Conservation (phyloP, 805 yeast genomes). For the Grigorovia jiainica region DNA sequence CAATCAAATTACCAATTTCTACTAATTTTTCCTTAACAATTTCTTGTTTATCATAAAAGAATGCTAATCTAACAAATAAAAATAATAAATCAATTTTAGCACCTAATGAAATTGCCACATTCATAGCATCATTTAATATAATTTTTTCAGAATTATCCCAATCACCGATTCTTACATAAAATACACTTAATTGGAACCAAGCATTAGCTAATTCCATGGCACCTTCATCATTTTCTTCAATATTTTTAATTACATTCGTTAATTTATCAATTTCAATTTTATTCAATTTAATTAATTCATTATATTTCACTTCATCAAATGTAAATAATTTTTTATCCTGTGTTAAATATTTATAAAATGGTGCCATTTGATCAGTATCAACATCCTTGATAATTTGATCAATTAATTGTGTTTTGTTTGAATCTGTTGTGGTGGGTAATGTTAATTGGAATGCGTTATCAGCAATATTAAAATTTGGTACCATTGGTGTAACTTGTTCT, state of each 20-base stretch:
- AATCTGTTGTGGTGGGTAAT: slow-evolving; percentile 18
- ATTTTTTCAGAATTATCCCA: slow-evolving; percentile 57
- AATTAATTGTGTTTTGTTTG: slow-evolving; percentile 26
- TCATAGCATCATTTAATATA: slow-evolving; percentile 48
- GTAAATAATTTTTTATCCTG: slow-evolving; percentile 31
- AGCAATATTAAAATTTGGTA: slow-evolving; percentile 80
- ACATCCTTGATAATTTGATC: slow-evolving; percentile 35
- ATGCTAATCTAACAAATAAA: slow-evolving; percentile 79
- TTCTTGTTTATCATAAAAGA: slow-evolving; percentile 71
- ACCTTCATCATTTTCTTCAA: slow-evolving; percentile 64
- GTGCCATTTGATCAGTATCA: slow-evolving; percentile 58
- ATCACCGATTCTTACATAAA: slow-evolving; percentile 80
- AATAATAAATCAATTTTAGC: slow-evolving; percentile 79
- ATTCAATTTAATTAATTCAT: slow-evolving; percentile 43
- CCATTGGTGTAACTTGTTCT: slow-evolving; percentile 31
- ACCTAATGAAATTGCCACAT: slow-evolving; percentile 77
- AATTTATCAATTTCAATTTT: slow-evolving; percentile 41
- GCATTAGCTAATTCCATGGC: slow-evolving; percentile 72
- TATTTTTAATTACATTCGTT: slow-evolving; percentile 35
- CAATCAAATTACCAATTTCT: slow-evolving; percentile 65
- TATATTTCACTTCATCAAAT: slow-evolving; percentile 55
- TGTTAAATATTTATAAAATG: slow-evolving; percentile 66
- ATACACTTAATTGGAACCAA: slow-evolving; percentile 77
- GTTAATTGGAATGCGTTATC: slow-evolving; percentile 63
- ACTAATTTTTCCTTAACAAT: slow-evolving; percentile 66